These are phyloP conservation scores for Zymoseptoria crescenta DNA, from an alignment of 2,329 filamentous ascomycete species.

Conservation along the genomic window DNA sequence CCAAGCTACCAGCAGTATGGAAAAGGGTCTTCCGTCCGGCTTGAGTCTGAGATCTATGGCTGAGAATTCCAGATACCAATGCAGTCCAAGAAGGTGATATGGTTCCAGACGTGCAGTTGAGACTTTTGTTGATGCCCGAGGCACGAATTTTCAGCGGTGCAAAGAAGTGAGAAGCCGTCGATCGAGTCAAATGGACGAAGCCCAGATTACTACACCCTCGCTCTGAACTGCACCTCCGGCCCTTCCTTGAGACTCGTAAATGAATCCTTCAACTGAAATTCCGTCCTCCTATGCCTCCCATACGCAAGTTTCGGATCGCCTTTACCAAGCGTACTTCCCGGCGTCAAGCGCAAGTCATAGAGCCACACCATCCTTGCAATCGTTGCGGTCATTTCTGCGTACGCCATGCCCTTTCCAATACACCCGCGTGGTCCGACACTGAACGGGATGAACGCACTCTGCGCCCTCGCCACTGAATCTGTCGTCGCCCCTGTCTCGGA, in stretches of 20 bases:
- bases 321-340: constrained; percentile 9
- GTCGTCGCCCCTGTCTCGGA: not conserved
- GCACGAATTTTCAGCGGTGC: too few relatives aligned
- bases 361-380: constrained; percentile 12
- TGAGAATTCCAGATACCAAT: too few relatives aligned
- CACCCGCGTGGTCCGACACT: constrained; percentile 15
- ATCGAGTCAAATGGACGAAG: too few relatives aligned
- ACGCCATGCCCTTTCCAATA: constrained; percentile 18
- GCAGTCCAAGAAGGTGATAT: too few relatives aligned
- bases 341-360: constrained; percentile 16
- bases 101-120: too few relatives aligned
- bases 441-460: constrained; percentile 16
- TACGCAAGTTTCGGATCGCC: constrained; percentile 4
- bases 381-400: constrained; percentile 14
- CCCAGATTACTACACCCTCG: not conserved
- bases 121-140: too few relatives aligned
- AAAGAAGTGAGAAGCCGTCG: too few relatives aligned
- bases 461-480: constrained; percentile 6
- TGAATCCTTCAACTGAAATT: constrained; percentile 10
- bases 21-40: too few relatives aligned
- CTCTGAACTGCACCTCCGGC: constrained; percentile 8
- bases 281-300: constrained; percentile 5
- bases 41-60: too few relatives aligned
- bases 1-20: too few relatives aligned
- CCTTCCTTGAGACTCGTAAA: constrained; percentile 14